A percentile compares a stretch with the other conserved stretches of the same genome.
Evolutionary conservation across 208 protist species (phyloP).

Genomic region (Borovskyia barvae): DNA sequence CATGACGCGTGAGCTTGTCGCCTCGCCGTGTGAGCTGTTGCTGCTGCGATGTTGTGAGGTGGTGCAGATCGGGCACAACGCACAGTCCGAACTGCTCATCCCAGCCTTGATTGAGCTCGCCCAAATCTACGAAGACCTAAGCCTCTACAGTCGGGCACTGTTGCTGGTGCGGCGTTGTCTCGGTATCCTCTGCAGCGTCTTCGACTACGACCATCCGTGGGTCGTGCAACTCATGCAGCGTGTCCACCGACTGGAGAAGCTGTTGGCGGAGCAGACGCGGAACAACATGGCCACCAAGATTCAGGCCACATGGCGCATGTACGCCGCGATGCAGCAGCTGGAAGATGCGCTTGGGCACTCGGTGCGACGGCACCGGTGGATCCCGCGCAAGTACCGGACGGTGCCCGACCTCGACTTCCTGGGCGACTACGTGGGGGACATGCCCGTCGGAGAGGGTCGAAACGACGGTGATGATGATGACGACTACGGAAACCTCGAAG

Average conservation of each 20-base stretch:
- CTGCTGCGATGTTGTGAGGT: slow-evolving; percentile 86
- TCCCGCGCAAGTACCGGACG: slow-evolving; percentile 40
- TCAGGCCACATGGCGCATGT: slow-evolving; percentile 82
- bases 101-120: slow-evolving; percentile 71
- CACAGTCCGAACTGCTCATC: slow-evolving; percentile 84
- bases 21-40: slow-evolving; percentile 78
- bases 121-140: slow-evolving; percentile 80
- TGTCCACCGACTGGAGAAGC: slow-evolving; percentile 40
- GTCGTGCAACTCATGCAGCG: slow-evolving; percentile 70
- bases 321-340: slow-evolving; percentile 60
- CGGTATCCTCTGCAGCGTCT: slow-evolving; percentile 80
- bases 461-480: slow-evolving; percentile 6
- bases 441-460: slow-evolving; percentile 6
- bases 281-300: slow-evolving; percentile 75
- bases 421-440: slow-evolving; percentile 32
- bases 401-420: slow-evolving; percentile 54
- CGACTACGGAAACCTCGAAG: background rate
- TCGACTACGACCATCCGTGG: slow-evolving; percentile 87
- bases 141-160: slow-evolving; percentile 71
- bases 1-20: slow-evolving; percentile 78
- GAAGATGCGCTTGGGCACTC: slow-evolving; percentile 58
- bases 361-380: slow-evolving; percentile 64
- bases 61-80: slow-evolving; percentile 75
- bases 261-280: slow-evolving; percentile 42
- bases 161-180: slow-evolving; percentile 81